Conservation (phyloP, 2,329 filamentous ascomycete genomes). For the Neofusicoccum umdonicola region DNA sequence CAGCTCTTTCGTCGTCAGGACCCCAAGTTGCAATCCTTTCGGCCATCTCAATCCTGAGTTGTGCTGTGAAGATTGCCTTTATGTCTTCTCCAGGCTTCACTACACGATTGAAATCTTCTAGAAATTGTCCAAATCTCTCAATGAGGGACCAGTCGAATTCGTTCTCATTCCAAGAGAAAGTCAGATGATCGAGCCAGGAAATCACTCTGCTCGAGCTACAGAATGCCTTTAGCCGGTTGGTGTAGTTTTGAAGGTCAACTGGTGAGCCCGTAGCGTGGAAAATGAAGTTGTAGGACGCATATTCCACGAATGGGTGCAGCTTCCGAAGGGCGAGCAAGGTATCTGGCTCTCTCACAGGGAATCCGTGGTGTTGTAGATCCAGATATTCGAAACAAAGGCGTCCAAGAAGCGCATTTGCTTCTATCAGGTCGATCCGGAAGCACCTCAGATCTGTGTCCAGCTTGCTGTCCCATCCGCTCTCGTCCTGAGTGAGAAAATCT, state of each 20-base stretch:
- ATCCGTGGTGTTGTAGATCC: background rate
- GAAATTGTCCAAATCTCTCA: no score
- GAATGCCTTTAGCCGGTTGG: background rate
- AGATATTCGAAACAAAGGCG: background rate
- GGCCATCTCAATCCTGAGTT: no score
- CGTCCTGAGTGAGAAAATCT: background rate
- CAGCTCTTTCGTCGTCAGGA: no score
- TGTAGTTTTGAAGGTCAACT: no score
- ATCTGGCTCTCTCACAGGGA: background rate
- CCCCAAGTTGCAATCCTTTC: no score
- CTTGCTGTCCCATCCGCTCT: no score
- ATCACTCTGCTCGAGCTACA: background rate
- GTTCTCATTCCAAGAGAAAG: background rate
- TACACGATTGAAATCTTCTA: no score
- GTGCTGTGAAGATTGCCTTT: no score
- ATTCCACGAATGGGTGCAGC: background rate
- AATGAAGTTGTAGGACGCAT: background rate
- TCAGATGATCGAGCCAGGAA: background rate
- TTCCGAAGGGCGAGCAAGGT: background rate
- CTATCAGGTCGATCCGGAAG: background rate
- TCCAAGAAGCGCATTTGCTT: no score
- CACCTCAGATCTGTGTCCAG: background rate
- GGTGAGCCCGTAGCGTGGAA: background rate
- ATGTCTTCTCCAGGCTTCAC: no score
- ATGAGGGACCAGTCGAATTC: background rate